These are phyloP conservation scores for Violaceomyces palustris DNA, from an alignment of 1,284 basidiomycete genomes.

Conservation along the genomic window DNA sequence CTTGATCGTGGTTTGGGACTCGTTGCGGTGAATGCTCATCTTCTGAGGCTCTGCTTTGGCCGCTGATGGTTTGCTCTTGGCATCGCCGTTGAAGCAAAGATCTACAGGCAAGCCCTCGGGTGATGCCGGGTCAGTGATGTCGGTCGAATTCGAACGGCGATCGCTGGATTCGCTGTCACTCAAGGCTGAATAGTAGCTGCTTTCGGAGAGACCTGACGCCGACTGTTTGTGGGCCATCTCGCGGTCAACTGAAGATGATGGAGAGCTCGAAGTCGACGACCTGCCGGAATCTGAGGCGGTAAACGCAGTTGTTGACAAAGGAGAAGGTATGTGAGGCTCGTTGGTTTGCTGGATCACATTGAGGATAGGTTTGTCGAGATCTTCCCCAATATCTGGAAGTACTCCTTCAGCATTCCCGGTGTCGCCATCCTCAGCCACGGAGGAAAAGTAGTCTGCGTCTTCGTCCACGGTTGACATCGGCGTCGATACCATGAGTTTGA, in stretches of 20 bases:
- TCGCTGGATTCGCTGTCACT: slow-evolving; percentile 44
- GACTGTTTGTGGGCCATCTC: slow-evolving; percentile 25
- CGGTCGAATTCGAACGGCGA: slow-evolving; percentile 29
- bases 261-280: too few relatives aligned
- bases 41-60: neutral
- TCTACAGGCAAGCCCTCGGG: slow-evolving; percentile 13
- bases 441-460: slow-evolving; percentile 12
- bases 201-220: slow-evolving; percentile 27
- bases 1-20: slow-evolving; percentile 55
- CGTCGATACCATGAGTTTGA: slow-evolving; percentile 23
- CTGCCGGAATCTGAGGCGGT: too few relatives aligned
- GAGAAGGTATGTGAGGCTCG: too few relatives aligned
- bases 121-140: slow-evolving; percentile 28
- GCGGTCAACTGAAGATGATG: too few relatives aligned
- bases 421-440: too few relatives aligned
- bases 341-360: too few relatives aligned
- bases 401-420: neutral
- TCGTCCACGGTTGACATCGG: slow-evolving; percentile 42
- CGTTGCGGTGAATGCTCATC: slow-evolving; percentile 50
- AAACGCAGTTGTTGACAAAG: too few relatives aligned
- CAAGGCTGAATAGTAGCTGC: slow-evolving; percentile 33
- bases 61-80: slow-evolving; percentile 1
- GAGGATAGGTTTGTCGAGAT: too few relatives aligned
- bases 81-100: neutral
- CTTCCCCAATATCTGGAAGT: neutral